Base-by-base conservation (phyloP, 495 filamentous ascomycete species). In the Trichoderma gamsii region DNA sequence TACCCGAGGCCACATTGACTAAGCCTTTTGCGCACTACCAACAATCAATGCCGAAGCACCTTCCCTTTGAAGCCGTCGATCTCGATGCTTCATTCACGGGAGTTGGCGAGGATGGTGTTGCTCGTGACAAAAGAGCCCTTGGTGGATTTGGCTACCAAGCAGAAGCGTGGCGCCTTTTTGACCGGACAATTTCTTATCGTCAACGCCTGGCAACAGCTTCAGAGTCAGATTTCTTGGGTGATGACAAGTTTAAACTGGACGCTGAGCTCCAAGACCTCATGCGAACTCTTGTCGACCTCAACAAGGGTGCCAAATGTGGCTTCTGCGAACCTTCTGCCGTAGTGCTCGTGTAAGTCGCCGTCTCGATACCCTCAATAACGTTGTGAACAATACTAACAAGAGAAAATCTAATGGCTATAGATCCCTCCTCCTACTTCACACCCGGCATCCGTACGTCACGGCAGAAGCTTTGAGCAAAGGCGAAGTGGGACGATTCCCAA, bases 91-190 rank as follows among this genome's bases (percentile, higher is more conserved):
- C 56, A 32, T 61, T 61, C 27, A 29, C 56, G 13, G 4, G 23
- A 5, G 1, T 61, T 61, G 25, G 56, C 12, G 23, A 32, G 6
- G 56, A 25, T 16, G 23, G 27, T 4, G 23, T 61, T 32, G 27
- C 56, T n/a, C 56, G 56, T 52, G 49, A 52, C n/a, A 29, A 38
- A 38, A 3, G 15, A 15, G 56, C 21, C 1, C 56, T 25, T 11
- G 56, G 56, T 13, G 25, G 27, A 3, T 61, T 61, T 61, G 23
- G 27, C 23, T 32, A 32, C 9, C 56, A 61, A 61, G 56, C 56
- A 29, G n/a, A 61, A 32, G 56, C 56, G 12, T 61, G 56, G 56
- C 56, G 56, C 12, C 13, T 61, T 25, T 61, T 61, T 18, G 56
- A 61, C 25, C 27, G 16, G 56, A 61, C 56, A 1, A 25, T 61